Evolutionary conservation across 2,329 filamentous ascomycete genomes (phyloP), one percentile per base, ranked within the genome.

Genomic region (Fusarium metavorans): DNA sequence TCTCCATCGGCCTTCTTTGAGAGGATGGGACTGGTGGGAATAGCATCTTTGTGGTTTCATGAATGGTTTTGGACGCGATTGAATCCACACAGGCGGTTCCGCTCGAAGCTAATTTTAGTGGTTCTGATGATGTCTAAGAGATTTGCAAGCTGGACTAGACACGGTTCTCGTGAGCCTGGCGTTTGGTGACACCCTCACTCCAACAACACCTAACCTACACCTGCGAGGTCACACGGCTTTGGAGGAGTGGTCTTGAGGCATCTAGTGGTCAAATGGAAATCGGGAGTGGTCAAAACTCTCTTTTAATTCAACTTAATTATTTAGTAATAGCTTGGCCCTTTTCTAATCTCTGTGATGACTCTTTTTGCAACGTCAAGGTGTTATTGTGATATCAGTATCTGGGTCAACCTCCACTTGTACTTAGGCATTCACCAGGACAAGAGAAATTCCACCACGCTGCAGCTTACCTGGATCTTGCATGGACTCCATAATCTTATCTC

Each of bases 71-170:
- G 10, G n/a, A 14, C n/a, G 0, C 11, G 48, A 32, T 20, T 20
- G 27, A 54, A 54, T 9, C 48, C 48, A 54, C 48, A 54, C 27
- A 13, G 11, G 48, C 48, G 48, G 48, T 54, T 54, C 48, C 48
- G 48, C 30, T 54, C 18, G 18, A 6, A 11, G 27, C 48, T 32
- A 54, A 54, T 32, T 54, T 32, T 54, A 54, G 27, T 34, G 48
- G 2, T 52, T 52, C 6, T 30, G 2, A n/a, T 18, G 25, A 32
- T 52, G 16, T 52, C 27, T 52, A 32, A 52, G 48, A 32, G 16
- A 48, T 48, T 48, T 18, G 23, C 43, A 48, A 48, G 43, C 25
- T 11, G 5, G 13, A 27, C 16, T 25, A 8, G 23, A 6, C 23
- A 7, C 14, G 7, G 25, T 48, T 23, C 9, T 48, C 7, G 43